These are phyloP conservation scores for Penicillium sp. DNA, from an alignment of 2,329 filamentous ascomycete genomes.

Conservation along the genomic window DNA sequence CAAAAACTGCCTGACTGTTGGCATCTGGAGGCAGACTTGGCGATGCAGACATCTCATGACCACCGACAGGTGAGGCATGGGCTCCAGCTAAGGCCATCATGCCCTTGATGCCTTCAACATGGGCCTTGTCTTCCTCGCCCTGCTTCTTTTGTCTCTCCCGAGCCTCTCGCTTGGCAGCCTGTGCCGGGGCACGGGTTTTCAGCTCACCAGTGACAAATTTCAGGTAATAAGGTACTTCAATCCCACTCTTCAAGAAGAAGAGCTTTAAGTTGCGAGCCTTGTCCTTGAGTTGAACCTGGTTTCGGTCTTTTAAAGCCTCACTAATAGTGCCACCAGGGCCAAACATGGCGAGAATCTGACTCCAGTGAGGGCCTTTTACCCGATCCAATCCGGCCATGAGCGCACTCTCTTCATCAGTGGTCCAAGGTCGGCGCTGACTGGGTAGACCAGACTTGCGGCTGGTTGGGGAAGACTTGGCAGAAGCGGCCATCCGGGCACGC, in stretches of 20 bases:
- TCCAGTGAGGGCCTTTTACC: constrained; percentile 91
- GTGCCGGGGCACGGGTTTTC: constrained; percentile 76
- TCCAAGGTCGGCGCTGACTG: constrained; percentile 75
- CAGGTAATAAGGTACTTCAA: constrained; percentile 85
- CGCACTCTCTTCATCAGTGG: constrained; percentile 83
- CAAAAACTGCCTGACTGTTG: constrained; percentile 32
- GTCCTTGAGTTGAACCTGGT: constrained; percentile 89
- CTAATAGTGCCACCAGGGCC: constrained; percentile 76
- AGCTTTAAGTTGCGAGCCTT: constrained; percentile 88
- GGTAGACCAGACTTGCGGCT: constrained; percentile 54
- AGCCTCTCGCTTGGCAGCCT: constrained; percentile 51
- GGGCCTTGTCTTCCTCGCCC: constrained; percentile 49
- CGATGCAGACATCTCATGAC: constrained; percentile 41
- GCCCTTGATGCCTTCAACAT: constrained; percentile 49
- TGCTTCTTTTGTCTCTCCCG: constrained; percentile 48
- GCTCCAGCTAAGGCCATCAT: constrained; percentile 49
- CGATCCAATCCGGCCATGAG: constrained; percentile 84
- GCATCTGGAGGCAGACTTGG: constrained; percentile 36
- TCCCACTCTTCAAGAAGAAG: constrained; percentile 88
- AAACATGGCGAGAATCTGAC: constrained; percentile 82
- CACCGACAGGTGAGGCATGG: constrained; percentile 34
- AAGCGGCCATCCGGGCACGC: constrained; percentile 56
- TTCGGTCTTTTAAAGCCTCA: constrained; percentile 81
- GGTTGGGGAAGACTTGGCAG: constrained; percentile 55
- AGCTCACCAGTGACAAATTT: constrained; percentile 87